A percentile compares a stretch with the other conserved stretches of the same genome.
phyloP scores from a whole-genome alignment of 371 early-diverging fungal species.

The Mucor lusitanicus region DNA sequence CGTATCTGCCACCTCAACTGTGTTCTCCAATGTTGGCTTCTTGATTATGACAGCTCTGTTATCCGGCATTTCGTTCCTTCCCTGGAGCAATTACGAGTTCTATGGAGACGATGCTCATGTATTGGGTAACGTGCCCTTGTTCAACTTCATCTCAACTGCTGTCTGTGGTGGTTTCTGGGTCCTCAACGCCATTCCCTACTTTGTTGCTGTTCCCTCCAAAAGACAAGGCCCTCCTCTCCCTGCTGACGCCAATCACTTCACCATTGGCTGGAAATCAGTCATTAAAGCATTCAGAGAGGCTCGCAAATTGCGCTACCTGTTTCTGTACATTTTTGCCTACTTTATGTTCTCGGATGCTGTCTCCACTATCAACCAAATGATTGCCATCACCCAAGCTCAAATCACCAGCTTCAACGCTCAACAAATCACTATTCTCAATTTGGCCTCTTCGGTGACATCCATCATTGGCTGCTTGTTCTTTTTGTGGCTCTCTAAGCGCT shows the following conservation, averaged over 20 bases:
- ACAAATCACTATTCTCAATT: conserved; percentile 41
- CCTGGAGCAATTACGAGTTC: conserved; percentile 35
- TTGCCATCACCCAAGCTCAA: conserved; percentile 43
- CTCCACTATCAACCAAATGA: conserved; percentile 53
- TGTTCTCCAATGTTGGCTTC: conserved; percentile 51
- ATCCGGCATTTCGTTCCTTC: conserved; percentile 41
- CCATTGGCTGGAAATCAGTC: conserved; percentile 53
- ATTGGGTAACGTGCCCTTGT: conserved; percentile 46
- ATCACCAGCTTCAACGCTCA: conserved; percentile 42
- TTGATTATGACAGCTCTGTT: conserved; percentile 42
- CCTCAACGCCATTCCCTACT: conserved; percentile 49
- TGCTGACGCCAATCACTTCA: conserved; percentile 29
- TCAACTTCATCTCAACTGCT: conserved; percentile 45
- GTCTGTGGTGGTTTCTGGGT: conserved; percentile 52
- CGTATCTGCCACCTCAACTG: conserved; percentile 53
- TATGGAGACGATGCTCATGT: conserved; percentile 22
- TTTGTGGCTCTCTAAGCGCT: conserved; percentile 36
- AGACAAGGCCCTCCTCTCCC: conserved; percentile 47
- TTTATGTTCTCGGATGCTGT: conserved; percentile 64
- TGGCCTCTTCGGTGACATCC: conserved; percentile 47
- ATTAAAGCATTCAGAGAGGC: conserved; percentile 40
- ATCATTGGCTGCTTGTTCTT: conserved; percentile 53
- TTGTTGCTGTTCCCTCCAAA: conserved; percentile 37
- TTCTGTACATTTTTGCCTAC: conserved; percentile 58
- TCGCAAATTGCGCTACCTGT: conserved; percentile 48